Conservation (phyloP, 352 stramenopile species). For the Globisporangium camurandrum region DNA sequence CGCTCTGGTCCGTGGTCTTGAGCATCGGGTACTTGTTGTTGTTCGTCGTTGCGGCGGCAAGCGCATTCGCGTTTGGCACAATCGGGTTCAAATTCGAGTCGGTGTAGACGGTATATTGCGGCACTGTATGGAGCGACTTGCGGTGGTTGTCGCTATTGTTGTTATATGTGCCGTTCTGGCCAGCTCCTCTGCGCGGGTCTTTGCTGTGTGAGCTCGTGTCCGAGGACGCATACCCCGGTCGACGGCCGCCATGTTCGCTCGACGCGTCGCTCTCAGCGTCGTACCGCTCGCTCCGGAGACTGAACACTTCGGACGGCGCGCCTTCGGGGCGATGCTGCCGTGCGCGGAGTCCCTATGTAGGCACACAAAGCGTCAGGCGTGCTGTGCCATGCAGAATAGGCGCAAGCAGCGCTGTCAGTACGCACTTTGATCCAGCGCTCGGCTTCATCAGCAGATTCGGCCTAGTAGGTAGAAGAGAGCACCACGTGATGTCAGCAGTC, state of each 20-base stretch:
- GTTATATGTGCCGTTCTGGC: too few relatives aligned
- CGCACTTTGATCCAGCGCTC: constrained; percentile 44
- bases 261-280: constrained; percentile 80
- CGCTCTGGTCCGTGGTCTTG: constrained; percentile 65
- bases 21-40: constrained; percentile 73
- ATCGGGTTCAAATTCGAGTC: constrained; percentile 56
- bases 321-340: constrained; percentile 66
- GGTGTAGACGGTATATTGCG: constrained; percentile 37
- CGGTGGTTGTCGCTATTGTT: too few relatives aligned
- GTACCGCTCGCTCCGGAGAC: constrained; percentile 71
- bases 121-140: constrained; percentile 17
- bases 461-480: constrained; percentile 21
- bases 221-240: constrained; percentile 42
- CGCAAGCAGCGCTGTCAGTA: constrained; percentile 2
- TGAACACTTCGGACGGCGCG: constrained; percentile 75
- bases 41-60: constrained; percentile 34
- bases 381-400: background rate
- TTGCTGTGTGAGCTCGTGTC: constrained; percentile 54
- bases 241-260: constrained; percentile 57
- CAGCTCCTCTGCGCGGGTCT: too few relatives aligned
- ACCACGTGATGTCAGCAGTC: too few relatives aligned
- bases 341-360: constrained; percentile 47
- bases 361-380: background rate
- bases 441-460: constrained; percentile 63
- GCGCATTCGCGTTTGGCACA: constrained; percentile 60